Evolutionary conservation across 257 asterid genomes (phyloP).

Genomic region (Marsdenia floribunda): DNA sequence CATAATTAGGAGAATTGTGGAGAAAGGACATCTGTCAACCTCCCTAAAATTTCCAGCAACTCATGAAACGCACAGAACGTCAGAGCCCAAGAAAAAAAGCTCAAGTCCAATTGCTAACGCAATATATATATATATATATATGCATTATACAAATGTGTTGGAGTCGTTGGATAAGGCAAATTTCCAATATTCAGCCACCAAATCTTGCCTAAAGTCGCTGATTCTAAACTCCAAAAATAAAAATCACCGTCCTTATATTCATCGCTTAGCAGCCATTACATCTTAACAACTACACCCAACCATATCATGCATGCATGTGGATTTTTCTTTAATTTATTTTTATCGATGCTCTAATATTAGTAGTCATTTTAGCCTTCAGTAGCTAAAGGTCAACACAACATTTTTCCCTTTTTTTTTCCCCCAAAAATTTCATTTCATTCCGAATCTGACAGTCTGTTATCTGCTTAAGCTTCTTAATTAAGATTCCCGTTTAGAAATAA

Average conservation of each 20-base stretch:
- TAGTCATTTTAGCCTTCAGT: neutral
- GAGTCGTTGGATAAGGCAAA: slow-evolving; percentile 9
- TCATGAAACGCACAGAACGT: neutral
- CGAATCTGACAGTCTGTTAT: slow-evolving; percentile 46
- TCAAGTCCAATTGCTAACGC: neutral
- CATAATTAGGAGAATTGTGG: neutral
- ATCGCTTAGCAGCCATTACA: slow-evolving; percentile 8
- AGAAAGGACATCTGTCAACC: slow-evolving; percentile 7
- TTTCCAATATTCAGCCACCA: slow-evolving; percentile 14
- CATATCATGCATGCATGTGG: slow-evolving; percentile 16
- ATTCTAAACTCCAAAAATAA: slow-evolving; percentile 8
- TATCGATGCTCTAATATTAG: neutral
- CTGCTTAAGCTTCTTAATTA: slow-evolving; percentile 17
- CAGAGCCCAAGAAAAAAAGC: neutral
- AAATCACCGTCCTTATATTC: neutral
- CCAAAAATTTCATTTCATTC: neutral
- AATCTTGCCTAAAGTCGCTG: slow-evolving; percentile 12
- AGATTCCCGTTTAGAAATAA: slow-evolving; percentile 6
- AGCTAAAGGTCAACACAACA: slow-evolving; percentile 21
- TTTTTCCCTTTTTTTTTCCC: neutral
- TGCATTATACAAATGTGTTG: neutral
- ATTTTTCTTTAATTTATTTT: neutral
- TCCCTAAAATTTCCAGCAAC: neutral
- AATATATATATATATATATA: too few species aligned
- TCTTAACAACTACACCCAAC: slow-evolving; percentile 7